Conservation (phyloP, 2,329 filamentous ascomycete species). For the Trichoderma hamatum region DNA sequence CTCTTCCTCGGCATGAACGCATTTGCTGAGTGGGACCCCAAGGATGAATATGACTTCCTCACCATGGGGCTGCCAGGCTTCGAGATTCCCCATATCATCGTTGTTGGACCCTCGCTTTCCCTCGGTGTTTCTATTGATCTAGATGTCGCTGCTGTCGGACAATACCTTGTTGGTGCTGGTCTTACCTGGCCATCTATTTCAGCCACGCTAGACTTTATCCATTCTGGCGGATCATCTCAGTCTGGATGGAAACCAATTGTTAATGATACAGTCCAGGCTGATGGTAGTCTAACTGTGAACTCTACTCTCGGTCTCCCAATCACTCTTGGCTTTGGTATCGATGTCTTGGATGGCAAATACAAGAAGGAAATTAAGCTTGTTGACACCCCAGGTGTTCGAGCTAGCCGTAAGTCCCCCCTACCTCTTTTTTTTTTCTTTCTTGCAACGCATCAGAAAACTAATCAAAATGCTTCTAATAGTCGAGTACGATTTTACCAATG, state of each 20-base stretch:
- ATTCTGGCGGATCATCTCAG: neutral
- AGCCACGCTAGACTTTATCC: neutral
- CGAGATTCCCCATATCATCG: neutral
- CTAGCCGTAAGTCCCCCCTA: neutral
- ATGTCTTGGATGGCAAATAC: conserved; percentile 14
- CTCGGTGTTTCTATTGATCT: neutral
- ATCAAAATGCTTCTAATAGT: neutral
- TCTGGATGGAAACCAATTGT: neutral
- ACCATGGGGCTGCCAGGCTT: neutral
- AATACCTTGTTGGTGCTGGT: neutral
- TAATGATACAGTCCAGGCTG: neutral
- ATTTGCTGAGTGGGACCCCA: conserved; percentile 13
- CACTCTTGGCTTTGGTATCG: conserved; percentile 1
- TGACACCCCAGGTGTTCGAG: conserved; percentile 3
- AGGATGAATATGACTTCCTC: conserved; percentile 10
- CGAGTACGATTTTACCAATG: conserved; percentile 13
- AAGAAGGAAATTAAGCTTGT: conserved; percentile 16
- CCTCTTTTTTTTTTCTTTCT: neutral
- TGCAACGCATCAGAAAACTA: neutral
- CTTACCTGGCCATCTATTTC: neutral
- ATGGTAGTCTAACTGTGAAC: neutral
- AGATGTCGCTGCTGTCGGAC: neutral
- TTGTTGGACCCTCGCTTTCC: neutral
- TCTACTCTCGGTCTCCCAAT: neutral
- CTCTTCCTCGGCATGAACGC: conserved; percentile 16